phyloP scores from a whole-genome alignment of 2,329 filamentous ascomycete genomes.

The Aspergillus viridinutans region DNA sequence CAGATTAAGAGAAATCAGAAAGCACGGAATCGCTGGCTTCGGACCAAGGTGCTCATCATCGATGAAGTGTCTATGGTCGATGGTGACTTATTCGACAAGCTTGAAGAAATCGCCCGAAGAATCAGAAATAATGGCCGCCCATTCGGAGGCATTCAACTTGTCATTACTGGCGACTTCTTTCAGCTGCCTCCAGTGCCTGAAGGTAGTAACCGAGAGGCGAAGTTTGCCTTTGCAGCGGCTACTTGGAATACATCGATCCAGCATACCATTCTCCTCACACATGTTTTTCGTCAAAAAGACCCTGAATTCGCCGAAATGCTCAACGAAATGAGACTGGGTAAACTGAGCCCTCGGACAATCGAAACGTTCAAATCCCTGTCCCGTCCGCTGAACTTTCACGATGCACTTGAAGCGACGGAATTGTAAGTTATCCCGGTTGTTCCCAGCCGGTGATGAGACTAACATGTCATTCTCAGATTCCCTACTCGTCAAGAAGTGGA shows the following conservation, averaged over 20 bases:
- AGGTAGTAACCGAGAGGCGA: slow-evolving; percentile 59
- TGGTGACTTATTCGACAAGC: slow-evolving; percentile 92
- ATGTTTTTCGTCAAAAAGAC: slow-evolving; percentile 95
- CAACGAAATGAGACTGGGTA: slow-evolving; percentile 93
- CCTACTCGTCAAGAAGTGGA: slow-evolving; percentile 90
- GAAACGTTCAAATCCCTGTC: slow-evolving; percentile 69
- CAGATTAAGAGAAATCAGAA: slow-evolving; percentile 79
- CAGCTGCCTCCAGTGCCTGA: slow-evolving; percentile 93
- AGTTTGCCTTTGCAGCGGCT: slow-evolving; percentile 87
- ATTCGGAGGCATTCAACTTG: slow-evolving; percentile 92
- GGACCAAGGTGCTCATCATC: slow-evolving; percentile 80
- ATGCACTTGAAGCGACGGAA: slow-evolving; percentile 78
- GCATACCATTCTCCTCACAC: slow-evolving; percentile 90
- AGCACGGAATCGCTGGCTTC: slow-evolving; percentile 81
- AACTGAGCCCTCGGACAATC: slow-evolving; percentile 71
- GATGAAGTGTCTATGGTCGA: slow-evolving; percentile 99
- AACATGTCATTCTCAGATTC: slow-evolving; percentile 52
- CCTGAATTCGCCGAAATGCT: slow-evolving; percentile 87
- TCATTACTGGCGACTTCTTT: slow-evolving; percentile 97
- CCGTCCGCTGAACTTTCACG: slow-evolving; percentile 66
- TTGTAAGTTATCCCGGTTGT: slow-evolving; percentile 47
- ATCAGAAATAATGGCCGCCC: slow-evolving; percentile 87
- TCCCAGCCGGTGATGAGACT: slow-evolving; percentile 10
- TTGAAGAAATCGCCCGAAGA: slow-evolving; percentile 78
- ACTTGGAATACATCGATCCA: slow-evolving; percentile 92